Conservation (phyloP, 495 filamentous ascomycete species). For the Aspergillus saccharolyticus region DNA sequence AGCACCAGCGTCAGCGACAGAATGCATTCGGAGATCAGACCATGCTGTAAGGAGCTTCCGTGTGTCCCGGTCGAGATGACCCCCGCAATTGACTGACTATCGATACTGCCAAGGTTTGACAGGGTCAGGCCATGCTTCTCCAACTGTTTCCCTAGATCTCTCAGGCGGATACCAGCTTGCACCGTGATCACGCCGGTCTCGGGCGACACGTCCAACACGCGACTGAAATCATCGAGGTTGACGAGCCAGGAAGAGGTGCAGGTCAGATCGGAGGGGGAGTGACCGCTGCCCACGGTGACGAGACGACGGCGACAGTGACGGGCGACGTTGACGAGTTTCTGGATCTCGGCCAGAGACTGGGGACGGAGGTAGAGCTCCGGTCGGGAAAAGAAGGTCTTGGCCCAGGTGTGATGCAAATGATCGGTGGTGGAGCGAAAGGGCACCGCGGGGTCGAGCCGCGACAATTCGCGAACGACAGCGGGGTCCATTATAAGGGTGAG, state of each 20-base stretch:
- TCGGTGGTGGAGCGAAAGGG: conserved; percentile 70
- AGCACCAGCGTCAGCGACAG: conserved; percentile 71
- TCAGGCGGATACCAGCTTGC: conserved; percentile 78
- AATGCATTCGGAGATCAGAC: conserved; percentile 73
- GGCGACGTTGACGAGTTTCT: conserved; percentile 76
- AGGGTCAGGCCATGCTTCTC: conserved; percentile 71
- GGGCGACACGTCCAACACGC: conserved; percentile 61
- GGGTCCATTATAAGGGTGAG: conserved; percentile 38
- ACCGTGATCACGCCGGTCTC: conserved; percentile 63
- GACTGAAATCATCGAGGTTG: conserved; percentile 80
- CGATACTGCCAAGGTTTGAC: conserved; percentile 89
- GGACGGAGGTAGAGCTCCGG: conserved; percentile 90
- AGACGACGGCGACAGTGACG: conserved; percentile 74
- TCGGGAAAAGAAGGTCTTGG: conserved; percentile 77
- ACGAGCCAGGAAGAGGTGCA: conserved; percentile 94
- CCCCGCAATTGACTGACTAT: conserved; percentile 87
- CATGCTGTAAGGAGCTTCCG: conserved; percentile 79
- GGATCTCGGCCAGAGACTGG: conserved; percentile 69
- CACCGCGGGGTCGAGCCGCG: conserved; percentile 50
- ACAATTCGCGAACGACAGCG: conserved; percentile 47
- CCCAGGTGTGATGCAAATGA: conserved; percentile 92
- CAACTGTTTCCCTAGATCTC: conserved; percentile 61
- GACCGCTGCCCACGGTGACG: conserved; percentile 75
- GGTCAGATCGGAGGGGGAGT: conserved; percentile 89
- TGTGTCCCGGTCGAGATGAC: conserved; percentile 92